These are phyloP conservation scores for Melampsora americana DNA, from an alignment of 1,284 basidiomycete genomes.

Conservation along the genomic window DNA sequence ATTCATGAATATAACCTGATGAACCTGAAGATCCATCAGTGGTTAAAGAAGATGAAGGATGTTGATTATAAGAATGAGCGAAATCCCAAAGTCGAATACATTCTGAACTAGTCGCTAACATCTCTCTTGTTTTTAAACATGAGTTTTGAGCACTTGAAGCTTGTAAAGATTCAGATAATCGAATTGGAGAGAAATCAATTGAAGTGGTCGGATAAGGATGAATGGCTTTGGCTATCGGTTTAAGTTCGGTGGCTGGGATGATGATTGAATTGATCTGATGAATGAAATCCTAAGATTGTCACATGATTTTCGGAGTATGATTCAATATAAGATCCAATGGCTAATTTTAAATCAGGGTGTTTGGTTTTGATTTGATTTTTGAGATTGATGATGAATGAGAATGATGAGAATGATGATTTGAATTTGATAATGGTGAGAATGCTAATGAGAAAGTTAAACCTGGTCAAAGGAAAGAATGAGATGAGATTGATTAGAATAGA, in stretches of 20 bases:
- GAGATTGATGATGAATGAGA: slow-evolving; percentile 19
- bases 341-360: slow-evolving; percentile 33
- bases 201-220: slow-evolving; percentile 42
- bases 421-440: slow-evolving; percentile 18
- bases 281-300: slow-evolving; percentile 28
- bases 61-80: neutral
- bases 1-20: slow-evolving; percentile 15
- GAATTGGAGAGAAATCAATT: slow-evolving; percentile 28
- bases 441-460: slow-evolving; percentile 33
- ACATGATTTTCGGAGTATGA: slow-evolving; percentile 33
- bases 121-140: slow-evolving; percentile 34
- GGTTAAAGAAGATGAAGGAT: neutral
- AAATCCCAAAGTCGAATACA: slow-evolving; percentile 41
- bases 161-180: slow-evolving; percentile 32
- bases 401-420: slow-evolving; percentile 13
- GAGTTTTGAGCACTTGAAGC: slow-evolving; percentile 16
- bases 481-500: too few relatives aligned
- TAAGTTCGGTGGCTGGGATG: slow-evolving; percentile 1
- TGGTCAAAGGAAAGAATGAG: neutral
- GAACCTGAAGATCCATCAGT: slow-evolving; percentile 19
- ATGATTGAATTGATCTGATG: slow-evolving; percentile 20
- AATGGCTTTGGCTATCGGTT: slow-evolving; percentile 26
- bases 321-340: slow-evolving; percentile 28
- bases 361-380: slow-evolving; percentile 10
- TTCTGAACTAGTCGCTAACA: slow-evolving; percentile 39